Percentiles rank a stretch among this genome's conserved stretches.
These are phyloP conservation scores for Monosporozyma solicola DNA, from an alignment of 805 yeast genomes.

Conservation along the genomic window DNA sequence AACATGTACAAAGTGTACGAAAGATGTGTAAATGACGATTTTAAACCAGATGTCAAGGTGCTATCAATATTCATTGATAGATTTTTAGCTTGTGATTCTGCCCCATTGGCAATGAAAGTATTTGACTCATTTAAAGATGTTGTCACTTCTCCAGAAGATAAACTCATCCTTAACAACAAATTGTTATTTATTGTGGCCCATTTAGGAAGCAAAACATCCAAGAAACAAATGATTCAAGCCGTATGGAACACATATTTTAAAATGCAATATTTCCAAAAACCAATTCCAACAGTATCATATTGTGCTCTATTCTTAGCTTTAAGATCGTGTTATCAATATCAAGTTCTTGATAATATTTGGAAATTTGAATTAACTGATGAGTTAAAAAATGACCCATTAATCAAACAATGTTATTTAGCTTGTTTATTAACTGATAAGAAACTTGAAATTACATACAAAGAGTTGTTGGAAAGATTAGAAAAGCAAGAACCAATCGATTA, in stretches of 20 bases:
- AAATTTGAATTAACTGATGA: conserved; percentile 17
- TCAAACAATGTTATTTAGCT: conserved; percentile 17
- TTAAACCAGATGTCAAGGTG: conserved; percentile 9
- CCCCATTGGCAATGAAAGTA: conserved; percentile 15
- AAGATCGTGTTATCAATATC: conserved; percentile 11
- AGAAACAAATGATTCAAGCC: conserved; percentile 22
- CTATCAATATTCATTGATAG: conserved; percentile 19
- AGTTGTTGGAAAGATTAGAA: background rate
- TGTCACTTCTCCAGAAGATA: background rate
- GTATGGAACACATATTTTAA: conserved; percentile 26
- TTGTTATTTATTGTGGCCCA: conserved; percentile 20
- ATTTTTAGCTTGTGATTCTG: conserved; percentile 12
- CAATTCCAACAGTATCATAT: conserved; percentile 14
- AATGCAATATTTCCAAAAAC: conserved; percentile 2
- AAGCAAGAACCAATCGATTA: background rate
- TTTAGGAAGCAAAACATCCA: conserved; percentile 9
- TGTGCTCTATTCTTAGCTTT: conserved; percentile 18
- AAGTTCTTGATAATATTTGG: conserved; percentile 18
- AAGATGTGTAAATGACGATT: background rate
- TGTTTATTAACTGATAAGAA: conserved; percentile 9
- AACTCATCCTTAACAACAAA: conserved; percentile 10
- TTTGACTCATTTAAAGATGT: conserved; percentile 15
- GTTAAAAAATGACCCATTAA: conserved; percentile 10
- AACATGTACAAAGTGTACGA: background rate
- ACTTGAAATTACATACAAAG: conserved; percentile 3